Conservation (phyloP, 2,329 filamentous ascomycete genomes). For the Exophiala oligosperma region DNA sequence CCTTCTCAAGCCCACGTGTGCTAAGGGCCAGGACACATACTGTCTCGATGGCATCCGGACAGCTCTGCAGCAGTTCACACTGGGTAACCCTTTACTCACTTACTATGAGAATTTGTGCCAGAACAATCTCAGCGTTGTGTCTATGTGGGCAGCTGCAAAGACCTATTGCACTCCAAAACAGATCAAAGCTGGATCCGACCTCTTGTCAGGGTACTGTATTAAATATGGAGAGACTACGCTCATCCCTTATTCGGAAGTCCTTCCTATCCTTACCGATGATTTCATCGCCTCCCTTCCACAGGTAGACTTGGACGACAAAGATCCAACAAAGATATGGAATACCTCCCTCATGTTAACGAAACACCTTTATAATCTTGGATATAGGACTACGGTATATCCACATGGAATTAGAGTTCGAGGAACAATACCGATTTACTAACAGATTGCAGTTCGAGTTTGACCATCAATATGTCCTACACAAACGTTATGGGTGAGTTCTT, state of each 20-base stretch:
- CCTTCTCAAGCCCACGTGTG: not conserved
- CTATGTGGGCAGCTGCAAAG: slow-evolving; percentile 39
- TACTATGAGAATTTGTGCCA: slow-evolving; percentile 31
- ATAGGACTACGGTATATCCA: slow-evolving; percentile 35
- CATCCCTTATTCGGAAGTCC: slow-evolving; percentile 24
- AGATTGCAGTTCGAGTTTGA: slow-evolving; percentile 1
- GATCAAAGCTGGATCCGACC: slow-evolving; percentile 26
- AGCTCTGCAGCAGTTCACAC: not conserved
- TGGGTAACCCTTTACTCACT: not conserved
- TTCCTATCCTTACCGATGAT: slow-evolving; percentile 34
- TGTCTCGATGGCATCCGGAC: not conserved
- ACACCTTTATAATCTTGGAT: slow-evolving; percentile 32
- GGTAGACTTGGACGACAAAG: slow-evolving; percentile 35
- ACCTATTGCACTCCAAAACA: slow-evolving; percentile 32
- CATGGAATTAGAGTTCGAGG: not conserved
- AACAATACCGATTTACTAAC: slow-evolving; percentile 2
- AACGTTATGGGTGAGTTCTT: slow-evolving; percentile 37
- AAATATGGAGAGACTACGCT: slow-evolving; percentile 32
- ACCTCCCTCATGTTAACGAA: slow-evolving; percentile 35
- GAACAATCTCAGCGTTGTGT: slow-evolving; percentile 35
- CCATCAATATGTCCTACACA: slow-evolving; percentile 37
- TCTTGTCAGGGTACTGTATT: slow-evolving; percentile 10
- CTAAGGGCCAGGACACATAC: not conserved
- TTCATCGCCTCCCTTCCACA: slow-evolving; percentile 34
- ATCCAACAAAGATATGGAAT: slow-evolving; percentile 21